Conservation (phyloP, 768 basidiomycete species). For the Lentinus tigrinus region DNA sequence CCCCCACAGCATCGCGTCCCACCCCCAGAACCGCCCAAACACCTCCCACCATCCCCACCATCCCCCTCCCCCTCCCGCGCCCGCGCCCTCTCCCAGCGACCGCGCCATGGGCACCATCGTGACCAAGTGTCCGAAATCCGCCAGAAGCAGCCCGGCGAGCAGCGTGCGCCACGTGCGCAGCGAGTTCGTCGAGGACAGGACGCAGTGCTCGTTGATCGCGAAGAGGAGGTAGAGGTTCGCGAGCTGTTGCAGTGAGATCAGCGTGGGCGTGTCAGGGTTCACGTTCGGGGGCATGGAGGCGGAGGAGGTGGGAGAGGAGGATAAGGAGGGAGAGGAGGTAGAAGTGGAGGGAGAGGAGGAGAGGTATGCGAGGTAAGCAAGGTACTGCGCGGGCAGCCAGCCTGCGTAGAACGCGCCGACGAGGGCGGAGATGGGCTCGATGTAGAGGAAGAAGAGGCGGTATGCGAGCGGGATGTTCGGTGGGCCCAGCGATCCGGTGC, state of each 20-base stretch:
- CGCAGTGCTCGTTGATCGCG: constrained; percentile 49
- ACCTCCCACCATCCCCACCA: constrained; percentile 30
- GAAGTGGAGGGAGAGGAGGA: background rate
- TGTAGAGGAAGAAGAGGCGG: constrained; percentile 47
- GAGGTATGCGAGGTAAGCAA: constrained; percentile 34
- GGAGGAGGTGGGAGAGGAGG: constrained; percentile 10
- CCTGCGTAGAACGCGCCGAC: constrained; percentile 50
- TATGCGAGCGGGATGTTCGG: constrained; percentile 30
- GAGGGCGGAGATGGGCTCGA: constrained; percentile 51
- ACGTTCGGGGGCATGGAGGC: background rate
- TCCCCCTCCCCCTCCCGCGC: constrained; percentile 21
- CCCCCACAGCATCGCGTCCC: constrained; percentile 56
- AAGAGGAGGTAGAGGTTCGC: constrained; percentile 52
- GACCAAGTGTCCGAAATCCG: constrained; percentile 48
- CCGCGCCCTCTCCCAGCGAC: too few species aligned
- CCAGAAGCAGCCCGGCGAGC: constrained; percentile 43
- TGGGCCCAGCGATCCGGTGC: too few species aligned
- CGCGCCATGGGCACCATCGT: constrained; percentile 47
- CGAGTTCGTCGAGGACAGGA: constrained; percentile 43
- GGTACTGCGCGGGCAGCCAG: constrained; percentile 37
- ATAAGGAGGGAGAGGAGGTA: constrained; percentile 33
- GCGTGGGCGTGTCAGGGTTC: constrained; percentile 30
- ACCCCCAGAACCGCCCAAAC: constrained; percentile 44
- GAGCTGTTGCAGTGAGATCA: constrained; percentile 45
- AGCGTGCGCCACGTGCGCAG: constrained; percentile 43